Base-by-base conservation (phyloP, 306 rosid genomes). In the Fagus crenata region DNA sequence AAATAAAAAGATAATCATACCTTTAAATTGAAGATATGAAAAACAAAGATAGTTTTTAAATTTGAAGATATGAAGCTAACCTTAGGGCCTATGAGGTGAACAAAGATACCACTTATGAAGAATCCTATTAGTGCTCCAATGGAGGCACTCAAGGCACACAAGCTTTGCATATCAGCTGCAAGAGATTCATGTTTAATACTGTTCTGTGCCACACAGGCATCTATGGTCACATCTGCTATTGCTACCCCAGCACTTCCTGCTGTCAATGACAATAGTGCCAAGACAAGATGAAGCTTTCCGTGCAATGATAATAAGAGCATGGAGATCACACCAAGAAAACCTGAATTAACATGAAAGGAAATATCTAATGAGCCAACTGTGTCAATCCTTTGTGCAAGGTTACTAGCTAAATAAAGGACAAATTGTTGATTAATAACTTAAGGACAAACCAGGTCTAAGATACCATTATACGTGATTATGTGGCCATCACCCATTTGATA, bases 191-290 rank as follows among this genome's bases (percentile, higher is more conserved):
- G 93, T 43, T 77, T 81, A 39, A 84, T 92, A 65, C 98, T 95
- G 85, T 92, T 92, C 79, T 92, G 98, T 53, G 98, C 98, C 72
- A 90, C 96, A 73, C 98, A 95, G 15, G 98, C 98, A 81, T 92
- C 98, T 73, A 95, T 95, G 49, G 98, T 95, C 72, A 95, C 98
- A 61, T 95, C 98, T 36, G 98, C 97, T 81, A 90, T 77, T 54
- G 98, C 97, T 73, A 77, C 95, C 55, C 96, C 96, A 40, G 93
- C 92, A 82, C 97, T 95, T 63, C 89, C 93, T 6, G 84, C 88
- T 65, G 97, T 92, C 73, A 95, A 81, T 69, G 90, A 61, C 83
- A 90, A 58, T 49, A 95, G 39, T 49, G 98, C 98, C 42, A 92
- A 82, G 71, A 86, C 87, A 37, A 95, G 85, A 79, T 89, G 98